Percentiles rank a stretch among this genome's conserved stretches.
Conservation (phyloP, 257 asterid genomes). For the Paulownia fortunei region DNA sequence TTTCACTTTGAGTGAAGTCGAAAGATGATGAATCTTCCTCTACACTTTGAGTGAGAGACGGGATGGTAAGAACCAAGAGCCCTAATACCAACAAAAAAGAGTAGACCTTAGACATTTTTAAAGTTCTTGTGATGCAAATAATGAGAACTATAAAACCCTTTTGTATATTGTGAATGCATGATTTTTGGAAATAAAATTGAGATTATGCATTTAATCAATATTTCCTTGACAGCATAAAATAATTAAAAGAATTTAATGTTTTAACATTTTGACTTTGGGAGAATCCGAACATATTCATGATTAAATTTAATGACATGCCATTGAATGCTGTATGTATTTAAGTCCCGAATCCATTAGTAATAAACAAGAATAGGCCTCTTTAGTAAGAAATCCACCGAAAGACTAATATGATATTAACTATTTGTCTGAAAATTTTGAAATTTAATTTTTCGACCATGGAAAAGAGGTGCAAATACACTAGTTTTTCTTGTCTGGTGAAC, state of each 20-base stretch:
- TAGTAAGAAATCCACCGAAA: neutral
- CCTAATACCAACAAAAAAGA: neutral
- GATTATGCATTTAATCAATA: neutral
- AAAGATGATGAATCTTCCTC: neutral
- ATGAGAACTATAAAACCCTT: neutral
- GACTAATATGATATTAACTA: neutral
- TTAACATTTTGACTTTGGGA: neutral
- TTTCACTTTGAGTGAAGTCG: neutral
- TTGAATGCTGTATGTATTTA: neutral
- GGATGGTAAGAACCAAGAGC: neutral
- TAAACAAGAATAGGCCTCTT: neutral
- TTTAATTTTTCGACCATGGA: neutral
- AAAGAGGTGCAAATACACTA: neutral
- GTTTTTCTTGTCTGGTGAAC: too few species aligned
- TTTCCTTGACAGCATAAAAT: neutral
- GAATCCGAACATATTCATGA: neutral
- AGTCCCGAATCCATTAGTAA: neutral
- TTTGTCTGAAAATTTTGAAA: neutral
- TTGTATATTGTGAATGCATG: conserved; percentile 1
- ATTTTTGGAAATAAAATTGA: neutral
- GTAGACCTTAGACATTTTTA: conserved; percentile 16
- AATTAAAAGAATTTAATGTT: neutral
- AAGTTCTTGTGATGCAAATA: neutral
- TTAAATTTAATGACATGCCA: neutral
- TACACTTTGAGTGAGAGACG: neutral